Evolutionary conservation across 257 asterid genomes (phyloP), one percentile per base, ranked within the genome.

Genomic region (Plantago major): DNA sequence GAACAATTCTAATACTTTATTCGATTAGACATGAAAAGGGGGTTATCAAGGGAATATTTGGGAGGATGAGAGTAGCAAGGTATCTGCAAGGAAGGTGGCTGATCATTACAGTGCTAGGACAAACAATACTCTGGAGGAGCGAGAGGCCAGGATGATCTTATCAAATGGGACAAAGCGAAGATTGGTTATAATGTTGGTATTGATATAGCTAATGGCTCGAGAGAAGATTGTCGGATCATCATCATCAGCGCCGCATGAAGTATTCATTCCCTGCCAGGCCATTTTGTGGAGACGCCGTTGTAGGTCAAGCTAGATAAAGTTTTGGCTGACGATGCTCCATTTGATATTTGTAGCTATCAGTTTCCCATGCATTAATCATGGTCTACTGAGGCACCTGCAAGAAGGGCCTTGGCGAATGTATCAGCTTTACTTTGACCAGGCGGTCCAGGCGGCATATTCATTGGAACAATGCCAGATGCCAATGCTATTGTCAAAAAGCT

Each of bases 81-180:
- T 30, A 30, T 30, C 74, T 74, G 96, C 97, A 12, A 80, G 85
- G 82, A 89, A 86, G 77, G 99, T 89, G 63, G 99, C 97, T 62
- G 97, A 89, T 69, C 97, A 93, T 85, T 93, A 89, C 82, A 93
- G 97, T 53, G 81, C 95, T 3, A 87, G 97, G 76, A 89, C 92
- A 64, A 93, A 93, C 64, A 97, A 93, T 73, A 93, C 99, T 3
- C 84, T 89, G 8, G 97, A 89, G 74, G 91, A 93, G 73, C 84
- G 97, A 46, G 97, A 93, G 84, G 94, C 95, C n/a, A 93, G 99
- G 99, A 95, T 69, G 99, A 93, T 74, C 91, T 89, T 60, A 89
- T 93, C 76, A 87, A 93, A 85, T 93, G 99, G 99, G 97, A 93
- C 74, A 93, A 93, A 77, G 99, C 99, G 38, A n/a, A n/a, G n/a